These are phyloP conservation scores for Citropsis articulata DNA, from an alignment of 345 rosid species.

Conservation along the genomic window DNA sequence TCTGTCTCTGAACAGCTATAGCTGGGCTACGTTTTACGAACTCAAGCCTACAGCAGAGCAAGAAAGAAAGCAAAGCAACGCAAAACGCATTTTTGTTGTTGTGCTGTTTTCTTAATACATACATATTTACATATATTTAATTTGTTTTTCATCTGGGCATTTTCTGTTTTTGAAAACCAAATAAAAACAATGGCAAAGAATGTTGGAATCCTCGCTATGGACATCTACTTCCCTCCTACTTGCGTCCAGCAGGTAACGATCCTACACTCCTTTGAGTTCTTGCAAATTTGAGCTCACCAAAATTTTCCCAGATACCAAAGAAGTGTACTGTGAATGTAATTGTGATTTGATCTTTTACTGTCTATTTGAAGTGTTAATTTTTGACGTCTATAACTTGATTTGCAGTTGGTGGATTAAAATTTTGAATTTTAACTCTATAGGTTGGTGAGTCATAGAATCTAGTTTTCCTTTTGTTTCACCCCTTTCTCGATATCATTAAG, in stretches of 20 bases:
- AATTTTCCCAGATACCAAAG: background rate
- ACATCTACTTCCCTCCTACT: slow-evolving; percentile 96
- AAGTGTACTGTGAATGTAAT: background rate
- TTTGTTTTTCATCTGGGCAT: background rate
- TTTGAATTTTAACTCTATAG: background rate
- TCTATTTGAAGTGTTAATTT: background rate
- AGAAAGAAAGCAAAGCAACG: background rate
- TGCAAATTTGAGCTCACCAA: slow-evolving; percentile 1
- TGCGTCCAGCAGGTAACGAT: slow-evolving; percentile 81
- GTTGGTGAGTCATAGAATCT: background rate
- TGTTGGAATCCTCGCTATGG: slow-evolving; percentile 95
- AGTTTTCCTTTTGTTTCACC: background rate
- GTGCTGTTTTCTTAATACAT: background rate
- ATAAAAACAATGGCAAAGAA: slow-evolving; percentile 71
- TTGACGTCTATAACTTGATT: background rate
- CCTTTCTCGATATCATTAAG: background rate
- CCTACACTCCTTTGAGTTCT: background rate
- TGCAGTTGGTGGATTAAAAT: slow-evolving; percentile 1
- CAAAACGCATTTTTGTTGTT: background rate
- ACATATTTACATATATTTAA: background rate
- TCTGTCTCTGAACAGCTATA: background rate
- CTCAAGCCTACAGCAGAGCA: background rate
- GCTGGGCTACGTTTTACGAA: background rate
- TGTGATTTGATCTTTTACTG: background rate
- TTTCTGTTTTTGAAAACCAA: background rate